A percentile compares a stretch with the other conserved stretches of the same genome.
These are phyloP conservation scores for Melaleuca alternifolia DNA, from an alignment of 345 rosid genomes.

Conservation along the genomic window DNA sequence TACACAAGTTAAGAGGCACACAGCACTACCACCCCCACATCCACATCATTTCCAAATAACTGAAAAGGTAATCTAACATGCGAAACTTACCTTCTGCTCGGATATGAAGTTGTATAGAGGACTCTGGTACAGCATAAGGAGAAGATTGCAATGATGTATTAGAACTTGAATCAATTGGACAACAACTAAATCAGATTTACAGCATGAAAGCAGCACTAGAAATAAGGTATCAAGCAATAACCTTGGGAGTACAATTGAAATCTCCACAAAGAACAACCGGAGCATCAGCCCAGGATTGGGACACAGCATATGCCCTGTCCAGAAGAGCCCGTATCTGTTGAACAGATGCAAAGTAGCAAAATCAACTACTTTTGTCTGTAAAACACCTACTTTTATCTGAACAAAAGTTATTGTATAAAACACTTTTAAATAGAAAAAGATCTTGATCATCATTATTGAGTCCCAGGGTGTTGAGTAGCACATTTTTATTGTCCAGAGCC, in stretches of 20 bases:
- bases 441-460: not conserved
- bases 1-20: not conserved
- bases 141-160: not conserved
- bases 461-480: not conserved
- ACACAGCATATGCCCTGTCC: slow-evolving; percentile 65
- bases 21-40: not conserved
- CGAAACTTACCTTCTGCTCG: slow-evolving; percentile 59
- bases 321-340: slow-evolving; percentile 70
- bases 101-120: slow-evolving; percentile 81
- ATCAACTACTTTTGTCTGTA: not conserved
- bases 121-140: slow-evolving; percentile 45
- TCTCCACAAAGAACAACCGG: slow-evolving; percentile 95
- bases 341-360: slow-evolving; percentile 4
- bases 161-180: not conserved
- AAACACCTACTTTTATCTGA: not conserved
- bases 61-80: not conserved
- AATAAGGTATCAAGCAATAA: slow-evolving; percentile 5
- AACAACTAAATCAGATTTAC: not conserved
- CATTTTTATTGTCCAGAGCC: not conserved
- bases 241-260: slow-evolving; percentile 94
- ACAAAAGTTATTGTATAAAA: not conserved
- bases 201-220: not conserved
- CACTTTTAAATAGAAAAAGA: not conserved
- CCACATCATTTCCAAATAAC: not conserved
- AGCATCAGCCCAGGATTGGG: slow-evolving; percentile 72